Conservation (phyloP, 1,284 basidiomycete species). For the Bjerkandera adusta region DNA sequence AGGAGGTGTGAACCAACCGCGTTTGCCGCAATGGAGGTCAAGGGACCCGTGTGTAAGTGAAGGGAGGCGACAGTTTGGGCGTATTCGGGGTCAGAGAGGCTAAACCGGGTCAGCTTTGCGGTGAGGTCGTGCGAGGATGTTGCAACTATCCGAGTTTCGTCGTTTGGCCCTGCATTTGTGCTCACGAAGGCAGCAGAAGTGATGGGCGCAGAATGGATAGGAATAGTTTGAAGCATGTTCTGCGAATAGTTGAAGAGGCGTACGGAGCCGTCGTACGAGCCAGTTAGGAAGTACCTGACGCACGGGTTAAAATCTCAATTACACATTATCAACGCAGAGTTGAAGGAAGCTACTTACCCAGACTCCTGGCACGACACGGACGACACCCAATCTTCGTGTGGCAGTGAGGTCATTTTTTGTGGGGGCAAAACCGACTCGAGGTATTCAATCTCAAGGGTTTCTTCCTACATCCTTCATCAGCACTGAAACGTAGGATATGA, state of each 20-base stretch:
- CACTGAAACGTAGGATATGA: neutral
- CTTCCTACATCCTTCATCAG: conserved; percentile 53
- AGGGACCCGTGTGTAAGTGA: conserved; percentile 72
- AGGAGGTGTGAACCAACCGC: conserved; percentile 58
- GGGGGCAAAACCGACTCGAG: conserved; percentile 92
- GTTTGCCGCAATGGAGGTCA: conserved; percentile 65
- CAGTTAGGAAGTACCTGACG: conserved; percentile 68
- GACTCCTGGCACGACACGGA: conserved; percentile 69
- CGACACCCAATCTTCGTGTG: conserved; percentile 95
- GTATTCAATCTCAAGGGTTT: conserved; percentile 93
- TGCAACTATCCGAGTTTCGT: conserved; percentile 57
- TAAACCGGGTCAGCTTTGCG: conserved; percentile 59
- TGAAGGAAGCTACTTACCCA: conserved; percentile 49
- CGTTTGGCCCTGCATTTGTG: conserved; percentile 26
- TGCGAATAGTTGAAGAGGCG: conserved; percentile 75
- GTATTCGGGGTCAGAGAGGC: conserved; percentile 30
- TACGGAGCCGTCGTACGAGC: conserved; percentile 78
- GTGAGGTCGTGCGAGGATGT: conserved; percentile 86
- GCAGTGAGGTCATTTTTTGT: conserved; percentile 74
- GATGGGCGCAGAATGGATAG: conserved; percentile 65
- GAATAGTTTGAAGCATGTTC: conserved; percentile 47
- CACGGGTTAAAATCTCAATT: conserved; percentile 3
- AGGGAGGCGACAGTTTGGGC: conserved; percentile 54
- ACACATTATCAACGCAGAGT: too few relatives aligned
- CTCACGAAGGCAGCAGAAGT: conserved; percentile 70